Evolutionary conservation across 2,329 filamentous ascomycete species (phyloP).

Genomic region (Fusarium sacchari): DNA sequence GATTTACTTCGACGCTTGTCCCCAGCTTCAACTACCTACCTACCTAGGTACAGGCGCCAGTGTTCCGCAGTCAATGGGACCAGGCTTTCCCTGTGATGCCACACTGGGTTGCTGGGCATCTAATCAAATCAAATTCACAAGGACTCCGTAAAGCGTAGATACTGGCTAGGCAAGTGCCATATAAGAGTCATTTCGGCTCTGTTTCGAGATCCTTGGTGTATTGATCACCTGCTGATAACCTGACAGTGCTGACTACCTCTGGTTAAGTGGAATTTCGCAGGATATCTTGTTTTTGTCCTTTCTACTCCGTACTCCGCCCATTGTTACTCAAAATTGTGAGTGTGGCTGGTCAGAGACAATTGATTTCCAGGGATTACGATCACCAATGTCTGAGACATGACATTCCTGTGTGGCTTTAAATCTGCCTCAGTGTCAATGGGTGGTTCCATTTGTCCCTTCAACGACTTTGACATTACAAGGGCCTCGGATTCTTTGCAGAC

Average conservation of each 20-base stretch:
- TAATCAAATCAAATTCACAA: neutral
- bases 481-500: neutral
- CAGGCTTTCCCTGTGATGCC: slow-evolving; percentile 8
- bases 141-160: neutral
- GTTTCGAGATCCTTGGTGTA: slow-evolving; percentile 19
- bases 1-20: neutral
- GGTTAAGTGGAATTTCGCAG: neutral
- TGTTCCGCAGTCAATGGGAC: slow-evolving; percentile 23
- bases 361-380: neutral
- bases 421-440: slow-evolving; percentile 12
- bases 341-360: slow-evolving; percentile 10
- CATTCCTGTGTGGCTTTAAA: slow-evolving; percentile 4
- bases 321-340: neutral
- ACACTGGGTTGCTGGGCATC: neutral
- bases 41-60: slow-evolving; percentile 18
- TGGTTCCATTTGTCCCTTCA: neutral
- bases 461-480: neutral
- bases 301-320: too few species aligned
- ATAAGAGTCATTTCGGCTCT: slow-evolving; percentile 28
- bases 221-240: neutral
- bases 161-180: neutral
- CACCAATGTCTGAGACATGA: neutral
- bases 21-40: slow-evolving; percentile 16
- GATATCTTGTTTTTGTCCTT: neutral
- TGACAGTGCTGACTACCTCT: slow-evolving; percentile 1